Conservation (phyloP, 441 rosid genomes). For the Adansonia gregorii region DNA sequence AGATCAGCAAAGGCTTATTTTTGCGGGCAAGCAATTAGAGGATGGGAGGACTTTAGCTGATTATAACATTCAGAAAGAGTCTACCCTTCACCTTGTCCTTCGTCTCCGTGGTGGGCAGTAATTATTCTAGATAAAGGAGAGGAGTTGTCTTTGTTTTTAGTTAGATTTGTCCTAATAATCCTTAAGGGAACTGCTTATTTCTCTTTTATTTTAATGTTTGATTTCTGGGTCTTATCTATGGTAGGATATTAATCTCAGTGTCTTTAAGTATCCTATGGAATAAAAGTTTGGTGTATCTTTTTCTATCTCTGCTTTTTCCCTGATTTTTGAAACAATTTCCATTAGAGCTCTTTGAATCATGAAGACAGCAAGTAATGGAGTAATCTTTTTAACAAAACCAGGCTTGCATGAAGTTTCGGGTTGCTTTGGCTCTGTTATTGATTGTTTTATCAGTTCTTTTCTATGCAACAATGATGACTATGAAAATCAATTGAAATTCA, state of each 20-base stretch:
- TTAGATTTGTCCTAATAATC: neutral
- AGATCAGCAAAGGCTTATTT: slow-evolving; percentile 38
- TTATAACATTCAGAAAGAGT: slow-evolving; percentile 39
- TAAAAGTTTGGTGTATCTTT: neutral
- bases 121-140: neutral
- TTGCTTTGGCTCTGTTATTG: neutral
- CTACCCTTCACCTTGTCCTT: slow-evolving; percentile 35
- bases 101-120: slow-evolving; percentile 26
- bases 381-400: neutral
- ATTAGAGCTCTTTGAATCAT: neutral
- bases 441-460: neutral
- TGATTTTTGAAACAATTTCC: neutral
- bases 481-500: no score
- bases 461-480: neutral
- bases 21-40: slow-evolving; percentile 39
- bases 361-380: no score
- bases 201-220: neutral
- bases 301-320: neutral
- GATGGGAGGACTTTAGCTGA: slow-evolving; percentile 39
- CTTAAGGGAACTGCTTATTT: neutral
- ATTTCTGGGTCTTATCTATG: neutral
- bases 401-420: neutral
- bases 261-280: neutral
- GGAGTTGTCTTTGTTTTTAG: neutral
- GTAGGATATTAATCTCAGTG: neutral